Evolutionary conservation across 1,139 yeast genomes (phyloP).

Genomic region (Saccharomyces hybrid): DNA sequence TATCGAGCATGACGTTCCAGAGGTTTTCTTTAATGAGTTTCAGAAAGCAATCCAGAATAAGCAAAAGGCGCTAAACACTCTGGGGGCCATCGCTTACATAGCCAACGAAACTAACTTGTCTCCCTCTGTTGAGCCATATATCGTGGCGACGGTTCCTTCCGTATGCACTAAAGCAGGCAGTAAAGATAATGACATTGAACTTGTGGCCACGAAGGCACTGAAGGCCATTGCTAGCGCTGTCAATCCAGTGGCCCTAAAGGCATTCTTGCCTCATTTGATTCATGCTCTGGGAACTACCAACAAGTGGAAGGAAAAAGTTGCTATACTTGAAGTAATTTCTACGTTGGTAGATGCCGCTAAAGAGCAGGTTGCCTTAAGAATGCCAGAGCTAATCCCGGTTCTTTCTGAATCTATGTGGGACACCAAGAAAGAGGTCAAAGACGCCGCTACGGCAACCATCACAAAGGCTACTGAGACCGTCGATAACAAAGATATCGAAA

Average conservation of each 20-base stretch:
- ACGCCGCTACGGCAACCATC: conserved; percentile 90
- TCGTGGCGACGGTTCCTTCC: conserved; percentile 62
- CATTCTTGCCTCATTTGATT: conserved; percentile 71
- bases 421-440: conserved; percentile 95
- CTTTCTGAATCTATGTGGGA: conserved; percentile 99
- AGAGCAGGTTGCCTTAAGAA: conserved; percentile 90
- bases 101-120: conserved; percentile 71
- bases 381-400: conserved; percentile 97
- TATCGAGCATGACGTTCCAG: conserved; percentile 95
- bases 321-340: conserved; percentile 73
- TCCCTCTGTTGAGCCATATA: conserved; percentile 90
- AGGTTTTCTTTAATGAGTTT: conserved; percentile 69
- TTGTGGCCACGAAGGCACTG: conserved; percentile 64
- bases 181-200: conserved; percentile 69
- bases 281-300: conserved; percentile 59
- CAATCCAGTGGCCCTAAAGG: conserved; percentile 89
- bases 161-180: conserved; percentile 80
- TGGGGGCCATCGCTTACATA: conserved; percentile 75
- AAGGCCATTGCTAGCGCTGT: conserved; percentile 67
- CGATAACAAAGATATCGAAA: conserved; percentile 97
- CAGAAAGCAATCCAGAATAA: conserved; percentile 66
- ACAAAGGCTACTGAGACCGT: conserved; percentile 92
- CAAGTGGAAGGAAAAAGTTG: conserved; percentile 97
- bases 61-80: conserved; percentile 70
- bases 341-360: conserved; percentile 88